phyloP scores from a whole-genome alignment of 2,329 filamentous ascomycete genomes.

The Talaromyces sp. region DNA sequence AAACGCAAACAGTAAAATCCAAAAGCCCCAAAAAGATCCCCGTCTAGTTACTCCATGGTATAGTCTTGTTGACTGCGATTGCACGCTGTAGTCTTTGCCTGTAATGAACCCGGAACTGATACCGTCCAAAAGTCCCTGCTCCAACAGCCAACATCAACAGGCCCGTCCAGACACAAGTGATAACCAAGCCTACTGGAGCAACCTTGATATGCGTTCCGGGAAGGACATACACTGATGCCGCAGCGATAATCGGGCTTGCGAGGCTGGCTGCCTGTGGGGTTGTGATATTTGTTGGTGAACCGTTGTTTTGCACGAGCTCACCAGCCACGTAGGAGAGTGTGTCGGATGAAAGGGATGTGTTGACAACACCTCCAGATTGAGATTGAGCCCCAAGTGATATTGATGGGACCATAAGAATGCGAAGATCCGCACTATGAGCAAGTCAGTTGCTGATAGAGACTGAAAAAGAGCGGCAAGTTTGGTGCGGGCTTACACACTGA shows the following conservation, averaged over 20 bases:
- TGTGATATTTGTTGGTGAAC: slow-evolving; percentile 22
- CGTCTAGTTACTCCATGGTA: not conserved
- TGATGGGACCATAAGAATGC: slow-evolving; percentile 30
- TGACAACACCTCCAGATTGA: slow-evolving; percentile 16
- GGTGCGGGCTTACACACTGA: slow-evolving; percentile 24
- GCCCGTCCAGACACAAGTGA: slow-evolving; percentile 29
- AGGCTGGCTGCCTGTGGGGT: slow-evolving; percentile 20
- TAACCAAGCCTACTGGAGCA: slow-evolving; percentile 29
- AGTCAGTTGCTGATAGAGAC: not conserved
- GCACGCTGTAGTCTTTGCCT: slow-evolving; percentile 22
- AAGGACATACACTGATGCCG: slow-evolving; percentile 26
- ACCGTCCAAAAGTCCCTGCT: slow-evolving; percentile 29
- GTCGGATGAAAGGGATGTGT: slow-evolving; percentile 29
- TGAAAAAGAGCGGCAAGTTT: not conserved
- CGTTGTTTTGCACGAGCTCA: slow-evolving; percentile 22
- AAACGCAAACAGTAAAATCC: not conserved
- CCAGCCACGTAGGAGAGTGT: slow-evolving; percentile 35
- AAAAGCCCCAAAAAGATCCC: not conserved
- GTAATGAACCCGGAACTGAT: slow-evolving; percentile 30
- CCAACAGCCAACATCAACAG: slow-evolving; percentile 29
- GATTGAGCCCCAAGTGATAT: slow-evolving; percentile 27
- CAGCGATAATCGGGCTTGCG: slow-evolving; percentile 20
- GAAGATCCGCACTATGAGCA: slow-evolving; percentile 21
- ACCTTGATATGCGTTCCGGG: slow-evolving; percentile 30
- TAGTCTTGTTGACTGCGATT: not conserved